These are phyloP conservation scores for Gentiana macrophylla DNA, from an alignment of 257 asterid species.

Conservation along the genomic window DNA sequence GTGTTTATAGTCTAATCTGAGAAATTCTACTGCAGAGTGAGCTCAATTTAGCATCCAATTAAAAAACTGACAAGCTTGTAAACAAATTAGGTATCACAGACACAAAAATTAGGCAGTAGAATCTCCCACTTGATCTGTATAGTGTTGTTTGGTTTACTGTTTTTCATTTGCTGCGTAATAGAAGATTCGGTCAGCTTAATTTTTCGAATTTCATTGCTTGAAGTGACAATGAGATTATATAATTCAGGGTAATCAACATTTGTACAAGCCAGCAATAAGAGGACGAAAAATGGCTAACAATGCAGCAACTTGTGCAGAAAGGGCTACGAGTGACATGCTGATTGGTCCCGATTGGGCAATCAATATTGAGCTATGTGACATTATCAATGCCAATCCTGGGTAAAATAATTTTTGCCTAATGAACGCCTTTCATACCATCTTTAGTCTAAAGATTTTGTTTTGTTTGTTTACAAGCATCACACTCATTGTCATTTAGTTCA, in stretches of 20 bases:
- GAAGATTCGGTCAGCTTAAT: too few species aligned
- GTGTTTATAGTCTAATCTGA: too few species aligned
- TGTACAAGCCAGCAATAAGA: conserved; percentile 16
- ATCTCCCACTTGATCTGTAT: too few species aligned
- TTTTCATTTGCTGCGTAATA: too few species aligned
- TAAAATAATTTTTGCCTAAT: conserved; percentile 13
- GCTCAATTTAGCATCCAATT: too few species aligned
- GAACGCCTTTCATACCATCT: background rate
- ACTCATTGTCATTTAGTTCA: background rate
- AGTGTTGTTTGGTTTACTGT: too few species aligned
- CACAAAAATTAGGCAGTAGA: too few species aligned
- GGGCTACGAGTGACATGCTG: conserved; percentile 91
- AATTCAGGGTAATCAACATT: conserved; percentile 12
- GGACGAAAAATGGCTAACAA: conserved; percentile 49
- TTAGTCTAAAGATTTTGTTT: background rate
- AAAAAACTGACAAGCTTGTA: too few species aligned
- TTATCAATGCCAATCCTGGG: conserved; percentile 76
- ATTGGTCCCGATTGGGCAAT: conserved; percentile 99
- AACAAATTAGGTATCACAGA: too few species aligned
- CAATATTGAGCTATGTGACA: conserved; percentile 87
- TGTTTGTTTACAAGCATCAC: background rate
- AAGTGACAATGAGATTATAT: background rate
- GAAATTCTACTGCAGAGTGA: too few species aligned
- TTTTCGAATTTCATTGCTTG: background rate
- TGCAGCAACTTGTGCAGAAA: conserved; percentile 85